Evolutionary conservation across 108 stramenopile species (phyloP).

Genomic region (Pseudonitzschia multiseries): DNA sequence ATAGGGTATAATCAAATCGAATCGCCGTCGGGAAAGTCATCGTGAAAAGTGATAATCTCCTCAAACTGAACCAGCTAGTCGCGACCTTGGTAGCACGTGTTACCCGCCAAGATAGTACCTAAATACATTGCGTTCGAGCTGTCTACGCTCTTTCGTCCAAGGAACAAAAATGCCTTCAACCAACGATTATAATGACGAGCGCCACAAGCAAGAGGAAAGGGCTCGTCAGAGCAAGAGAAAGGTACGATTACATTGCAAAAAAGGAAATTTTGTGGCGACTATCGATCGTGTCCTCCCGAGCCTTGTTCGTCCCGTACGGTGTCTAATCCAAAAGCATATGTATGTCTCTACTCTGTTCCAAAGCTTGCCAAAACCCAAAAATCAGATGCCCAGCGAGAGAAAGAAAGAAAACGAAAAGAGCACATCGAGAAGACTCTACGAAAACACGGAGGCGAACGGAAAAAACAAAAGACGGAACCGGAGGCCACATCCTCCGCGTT

Average conservation of each 20-base stretch:
- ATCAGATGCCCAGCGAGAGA: constrained; percentile 62
- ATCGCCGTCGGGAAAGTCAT: neutral
- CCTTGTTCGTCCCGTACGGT: neutral
- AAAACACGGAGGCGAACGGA: constrained; percentile 31
- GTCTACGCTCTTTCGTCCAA: neutral
- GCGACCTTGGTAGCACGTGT: no score
- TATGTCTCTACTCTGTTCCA: neutral
- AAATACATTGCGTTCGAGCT: neutral
- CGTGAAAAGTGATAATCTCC: no score
- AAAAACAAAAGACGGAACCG: constrained; percentile 26
- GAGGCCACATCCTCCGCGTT: constrained; percentile 53
- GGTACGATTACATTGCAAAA: constrained; percentile 36
- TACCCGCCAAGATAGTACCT: no score
- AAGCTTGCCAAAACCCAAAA: constrained; percentile 65
- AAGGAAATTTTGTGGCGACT: neutral
- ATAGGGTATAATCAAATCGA: neutral
- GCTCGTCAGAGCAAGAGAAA: constrained; percentile 82
- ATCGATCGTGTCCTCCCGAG: neutral
- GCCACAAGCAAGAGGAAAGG: constrained; percentile 69
- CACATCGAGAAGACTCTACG: constrained; percentile 53
- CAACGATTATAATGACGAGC: constrained; percentile 58
- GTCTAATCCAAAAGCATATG: no score
- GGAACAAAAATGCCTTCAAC: constrained; percentile 1
- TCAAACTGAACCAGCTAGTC: no score
- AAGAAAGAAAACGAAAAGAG: constrained; percentile 74